Conservation (phyloP, 1,284 basidiomycete genomes). For the Neolentinus lepideus region DNA sequence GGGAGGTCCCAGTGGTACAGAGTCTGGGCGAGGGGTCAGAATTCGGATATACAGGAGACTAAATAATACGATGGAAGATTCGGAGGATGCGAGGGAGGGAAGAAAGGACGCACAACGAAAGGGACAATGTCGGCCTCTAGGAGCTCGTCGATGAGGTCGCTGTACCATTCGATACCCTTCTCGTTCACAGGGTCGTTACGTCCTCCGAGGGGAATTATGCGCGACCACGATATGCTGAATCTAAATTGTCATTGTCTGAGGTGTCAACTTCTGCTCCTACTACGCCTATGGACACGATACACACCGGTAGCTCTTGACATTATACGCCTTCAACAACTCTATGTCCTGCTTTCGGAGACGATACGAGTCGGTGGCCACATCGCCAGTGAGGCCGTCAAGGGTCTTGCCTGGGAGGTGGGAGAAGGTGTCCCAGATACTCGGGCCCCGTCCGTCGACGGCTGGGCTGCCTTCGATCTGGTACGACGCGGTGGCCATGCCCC, state of each 20-base stretch:
- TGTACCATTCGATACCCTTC: slow-evolving; percentile 62
- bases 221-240: slow-evolving; percentile 71
- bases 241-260: slow-evolving; percentile 28
- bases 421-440: slow-evolving; percentile 73
- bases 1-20: slow-evolving; percentile 79
- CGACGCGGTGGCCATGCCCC: slow-evolving; percentile 69
- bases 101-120: slow-evolving; percentile 47
- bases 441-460: slow-evolving; percentile 47
- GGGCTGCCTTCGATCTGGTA: slow-evolving; percentile 68
- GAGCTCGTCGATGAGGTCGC: slow-evolving; percentile 61
- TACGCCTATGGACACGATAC: neutral
- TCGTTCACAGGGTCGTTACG: slow-evolving; percentile 65
- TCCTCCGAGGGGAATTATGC: slow-evolving; percentile 65
- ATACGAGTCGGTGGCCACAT: slow-evolving; percentile 68
- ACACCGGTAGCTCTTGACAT: slow-evolving; percentile 25
- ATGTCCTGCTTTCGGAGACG: slow-evolving; percentile 64
- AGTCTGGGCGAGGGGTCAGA: slow-evolving; percentile 34
- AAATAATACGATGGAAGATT: too few relatives aligned
- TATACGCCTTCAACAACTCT: slow-evolving; percentile 43
- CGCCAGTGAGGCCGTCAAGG: slow-evolving; percentile 57
- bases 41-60: slow-evolving; percentile 4
- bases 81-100: neutral
- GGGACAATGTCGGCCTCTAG: slow-evolving; percentile 57
- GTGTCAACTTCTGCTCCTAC: slow-evolving; percentile 34
- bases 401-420: slow-evolving; percentile 60